Base-by-base conservation (phyloP, 306 rosid species). In the Neltuma alba region DNA sequence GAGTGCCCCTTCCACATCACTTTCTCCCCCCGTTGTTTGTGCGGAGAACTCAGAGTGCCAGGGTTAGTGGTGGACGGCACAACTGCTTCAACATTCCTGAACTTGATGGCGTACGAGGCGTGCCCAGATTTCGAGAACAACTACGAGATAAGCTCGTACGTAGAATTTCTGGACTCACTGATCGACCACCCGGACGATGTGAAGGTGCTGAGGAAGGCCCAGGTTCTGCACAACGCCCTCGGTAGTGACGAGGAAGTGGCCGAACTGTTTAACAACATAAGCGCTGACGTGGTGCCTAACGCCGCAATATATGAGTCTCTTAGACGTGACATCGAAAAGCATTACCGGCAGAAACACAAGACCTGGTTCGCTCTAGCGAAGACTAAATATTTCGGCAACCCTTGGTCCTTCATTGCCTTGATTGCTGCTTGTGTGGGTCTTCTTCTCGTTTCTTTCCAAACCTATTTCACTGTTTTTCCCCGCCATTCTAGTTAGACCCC, bases 101-200 rank as follows among this genome's bases (percentile, higher is more conserved):
- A 60, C 31, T 11, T 60, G 37, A 60, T 60, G 15, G 86, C 89
- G 41, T 86, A 79, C 10, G 83, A 86, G 47, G 75, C 80, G 84
- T 82, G 88, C 42, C 83, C 81, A 1, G 88, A 80, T 72, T 74
- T 76, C 36, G 1, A 34, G 5, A 83, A 81, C 1, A 27, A 87
- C 2, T 80, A 62, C 1, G 83, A 20, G 4, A 72, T 82, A 3
- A 61, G 76, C 79, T 82, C 86, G 1, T 89, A 44, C 4, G 23
- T 65, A 0, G 15, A 48, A 14, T 82, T 89, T 38, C 25, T 89
- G 1, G 87, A 71, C 66, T 79, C 85, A 0, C 85, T 89, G 27
- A 83, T 83, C 16, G 23, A 15, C 21, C 11, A 15, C 2, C 0
- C 40, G 1, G 38, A 62, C 0, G 68, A 31, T 62, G 68, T 62